Percentiles rank a stretch among this genome's conserved stretches.
Conservation (phyloP, 306 rosid genomes). For the Sicyos baderoa region DNA sequence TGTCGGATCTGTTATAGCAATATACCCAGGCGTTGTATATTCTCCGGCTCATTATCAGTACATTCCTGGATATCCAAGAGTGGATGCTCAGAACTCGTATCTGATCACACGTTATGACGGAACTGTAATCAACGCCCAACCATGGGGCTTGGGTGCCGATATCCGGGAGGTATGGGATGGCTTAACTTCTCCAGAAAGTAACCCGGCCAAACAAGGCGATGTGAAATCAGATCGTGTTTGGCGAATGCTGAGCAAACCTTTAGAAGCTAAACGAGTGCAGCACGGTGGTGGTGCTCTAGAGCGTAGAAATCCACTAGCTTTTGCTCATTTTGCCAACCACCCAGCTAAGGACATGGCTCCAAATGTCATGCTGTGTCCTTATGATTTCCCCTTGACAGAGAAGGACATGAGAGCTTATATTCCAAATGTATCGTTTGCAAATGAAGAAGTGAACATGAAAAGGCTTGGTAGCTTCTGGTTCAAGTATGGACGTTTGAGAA, state of each 20-base stretch:
- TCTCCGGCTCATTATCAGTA: slow-evolving; percentile 74
- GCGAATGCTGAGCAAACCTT: slow-evolving; percentile 68
- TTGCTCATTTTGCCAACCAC: slow-evolving; percentile 86
- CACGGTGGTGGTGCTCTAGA: slow-evolving; percentile 42
- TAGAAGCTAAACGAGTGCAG: slow-evolving; percentile 43
- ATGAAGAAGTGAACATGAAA: slow-evolving; percentile 60
- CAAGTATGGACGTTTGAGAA: slow-evolving; percentile 49
- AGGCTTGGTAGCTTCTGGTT: slow-evolving; percentile 84
- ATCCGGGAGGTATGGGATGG: slow-evolving; percentile 53
- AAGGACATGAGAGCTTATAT: slow-evolving; percentile 57
- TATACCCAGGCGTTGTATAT: slow-evolving; percentile 79
- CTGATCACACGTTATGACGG: slow-evolving; percentile 84
- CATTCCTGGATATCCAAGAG: slow-evolving; percentile 88
- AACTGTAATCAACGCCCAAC: slow-evolving; percentile 67
- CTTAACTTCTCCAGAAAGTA: slow-evolving; percentile 24
- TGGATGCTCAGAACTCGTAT: slow-evolving; percentile 62
- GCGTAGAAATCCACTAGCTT: slow-evolving; percentile 78
- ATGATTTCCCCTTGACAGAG: slow-evolving; percentile 75
- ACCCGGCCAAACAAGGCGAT: slow-evolving; percentile 26
- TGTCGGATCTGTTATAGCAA: slow-evolving; percentile 65
- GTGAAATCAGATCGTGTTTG: slow-evolving; percentile 54
- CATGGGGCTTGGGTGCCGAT: slow-evolving; percentile 79
- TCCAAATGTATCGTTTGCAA: slow-evolving; percentile 64
- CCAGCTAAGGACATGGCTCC: slow-evolving; percentile 68
- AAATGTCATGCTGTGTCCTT: slow-evolving; percentile 89